Percentiles rank a stretch among this genome's conserved stretches.
These are phyloP conservation scores for Stellera chamaejasme DNA, from an alignment of 345 rosid species.

Conservation along the genomic window DNA sequence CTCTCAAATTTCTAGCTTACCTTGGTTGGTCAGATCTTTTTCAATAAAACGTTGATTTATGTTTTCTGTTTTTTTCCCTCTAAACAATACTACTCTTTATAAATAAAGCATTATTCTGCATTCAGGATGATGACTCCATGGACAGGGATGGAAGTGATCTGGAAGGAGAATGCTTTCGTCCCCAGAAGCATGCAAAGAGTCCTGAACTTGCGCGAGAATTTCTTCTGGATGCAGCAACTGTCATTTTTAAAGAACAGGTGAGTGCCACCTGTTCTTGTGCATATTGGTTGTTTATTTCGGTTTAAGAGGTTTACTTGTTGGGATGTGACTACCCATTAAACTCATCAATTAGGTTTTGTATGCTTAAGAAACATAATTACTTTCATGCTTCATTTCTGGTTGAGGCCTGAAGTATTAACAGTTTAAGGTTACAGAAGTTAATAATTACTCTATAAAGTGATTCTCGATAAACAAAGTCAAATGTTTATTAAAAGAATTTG, in stretches of 20 bases:
- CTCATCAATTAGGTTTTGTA: no score
- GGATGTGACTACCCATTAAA: no score
- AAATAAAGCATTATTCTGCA: slow-evolving; percentile 1
- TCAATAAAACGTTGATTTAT: slow-evolving; percentile 4
- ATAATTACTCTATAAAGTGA: no score
- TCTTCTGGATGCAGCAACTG: slow-evolving; percentile 93
- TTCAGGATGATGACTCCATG: slow-evolving; percentile 87
- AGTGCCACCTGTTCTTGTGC: slow-evolving; percentile 14
- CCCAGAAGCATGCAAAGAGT: slow-evolving; percentile 99
- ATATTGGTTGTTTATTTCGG: background rate
- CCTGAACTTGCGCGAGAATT: slow-evolving; percentile 99
- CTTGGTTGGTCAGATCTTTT: background rate
- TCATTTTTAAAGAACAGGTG: slow-evolving; percentile 97
- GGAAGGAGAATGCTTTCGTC: slow-evolving; percentile 96
- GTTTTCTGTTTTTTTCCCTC: background rate
- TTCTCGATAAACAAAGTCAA: no score
- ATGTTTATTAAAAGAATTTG: no score
- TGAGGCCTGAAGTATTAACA: no score
- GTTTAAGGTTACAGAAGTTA: no score
- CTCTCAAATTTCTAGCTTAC: background rate
- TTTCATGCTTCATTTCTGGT: no score
- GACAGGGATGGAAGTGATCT: slow-evolving; percentile 95
- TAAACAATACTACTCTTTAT: no score
- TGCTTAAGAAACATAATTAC: no score
- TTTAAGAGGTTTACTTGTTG: no score